Conservation (phyloP, 805 yeast species). For the Millerozyma acaciae region DNA sequence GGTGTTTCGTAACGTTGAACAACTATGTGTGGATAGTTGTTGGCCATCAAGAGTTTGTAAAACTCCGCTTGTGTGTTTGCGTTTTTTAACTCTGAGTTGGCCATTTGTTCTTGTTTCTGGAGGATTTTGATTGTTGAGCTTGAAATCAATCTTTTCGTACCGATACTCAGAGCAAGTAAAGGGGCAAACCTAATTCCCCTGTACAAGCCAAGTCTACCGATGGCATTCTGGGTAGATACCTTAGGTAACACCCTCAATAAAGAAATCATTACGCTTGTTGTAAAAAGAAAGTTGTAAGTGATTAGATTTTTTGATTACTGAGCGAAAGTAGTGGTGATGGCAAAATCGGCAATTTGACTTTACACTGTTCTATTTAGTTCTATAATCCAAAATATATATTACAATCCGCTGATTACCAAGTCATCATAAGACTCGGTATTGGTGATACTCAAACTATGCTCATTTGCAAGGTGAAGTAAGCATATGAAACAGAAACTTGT, state of each 20-base stretch:
- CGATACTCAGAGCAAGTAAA: neutral
- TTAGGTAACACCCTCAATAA: constrained; percentile 7
- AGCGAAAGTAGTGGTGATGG: constrained; percentile 1
- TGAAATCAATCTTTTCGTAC: constrained; percentile 15
- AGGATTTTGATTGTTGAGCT: constrained; percentile 26
- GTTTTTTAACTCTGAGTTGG: constrained; percentile 69
- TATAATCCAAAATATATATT: constrained; percentile 3
- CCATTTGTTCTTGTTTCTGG: constrained; percentile 68
- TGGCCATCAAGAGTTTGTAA: constrained; percentile 65
- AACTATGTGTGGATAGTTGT: constrained; percentile 93
- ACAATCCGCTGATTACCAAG: constrained; percentile 27
- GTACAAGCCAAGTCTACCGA: neutral
- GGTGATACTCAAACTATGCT: constrained; percentile 34
- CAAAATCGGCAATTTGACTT: constrained; percentile 1
- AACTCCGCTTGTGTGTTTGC: constrained; percentile 78
- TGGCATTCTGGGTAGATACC: neutral
- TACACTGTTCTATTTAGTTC: too few relatives aligned
- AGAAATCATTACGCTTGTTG: constrained; percentile 3
- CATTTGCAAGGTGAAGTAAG: constrained; percentile 42
- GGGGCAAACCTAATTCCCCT: neutral
- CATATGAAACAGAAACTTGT: constrained; percentile 46
- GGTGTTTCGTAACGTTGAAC: constrained; percentile 92
- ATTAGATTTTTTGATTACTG: neutral
- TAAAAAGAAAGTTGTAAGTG: neutral
- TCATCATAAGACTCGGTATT: constrained; percentile 33